Evolutionary conservation across 768 basidiomycete genomes (phyloP), one percentile per base, ranked within the genome.

Genomic region (Cyclocybe cylindracea): DNA sequence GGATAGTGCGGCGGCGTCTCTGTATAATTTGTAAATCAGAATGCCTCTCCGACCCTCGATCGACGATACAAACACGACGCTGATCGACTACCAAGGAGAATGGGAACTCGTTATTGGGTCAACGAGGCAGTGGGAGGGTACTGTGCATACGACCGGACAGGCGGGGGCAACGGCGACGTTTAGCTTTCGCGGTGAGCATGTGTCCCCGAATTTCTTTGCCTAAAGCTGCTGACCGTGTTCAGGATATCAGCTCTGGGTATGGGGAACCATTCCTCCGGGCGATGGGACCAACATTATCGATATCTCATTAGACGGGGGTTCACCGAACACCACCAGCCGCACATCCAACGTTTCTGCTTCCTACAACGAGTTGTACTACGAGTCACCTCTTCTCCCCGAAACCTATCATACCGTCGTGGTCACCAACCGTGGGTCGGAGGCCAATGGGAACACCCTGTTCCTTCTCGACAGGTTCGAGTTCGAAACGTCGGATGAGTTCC

Each of bases 171-270:
- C 48, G 11, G 58, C 57, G 1, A 54, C 50, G 7, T 61, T 57
- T 32, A 71, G 61, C 62, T 63, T 63, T 33, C 49, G 52, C 59
- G 61, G 61, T 55, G 44, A 39, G 53, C 35, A 4, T 11, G 10
- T 10, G 11, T 9, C 3, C 6, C n/a, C 10, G 8, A 37, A 29
- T 44, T 29, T 2, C 11, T 2, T 13, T 39, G 5, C 24, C 5
- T 31, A 24, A 10, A 16, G 18, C 18, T 43, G 6, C 42, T 43
- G 13, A 24, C 32, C n/a, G 11, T 24, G 5, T 10, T n/a, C 36
- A 57, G 56, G 56, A 11, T 57, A 54, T 44, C 48, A 50, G 16
- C 38, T 54, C 1, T 50, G 51, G 45, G 33, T 59, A 2, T 41
- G 33, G 24, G 58, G 47, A 1, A 59, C 58, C 10, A 56, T 54